Conservation (phyloP, 164 flowering plant species). For the Sextonia rubra region DNA sequence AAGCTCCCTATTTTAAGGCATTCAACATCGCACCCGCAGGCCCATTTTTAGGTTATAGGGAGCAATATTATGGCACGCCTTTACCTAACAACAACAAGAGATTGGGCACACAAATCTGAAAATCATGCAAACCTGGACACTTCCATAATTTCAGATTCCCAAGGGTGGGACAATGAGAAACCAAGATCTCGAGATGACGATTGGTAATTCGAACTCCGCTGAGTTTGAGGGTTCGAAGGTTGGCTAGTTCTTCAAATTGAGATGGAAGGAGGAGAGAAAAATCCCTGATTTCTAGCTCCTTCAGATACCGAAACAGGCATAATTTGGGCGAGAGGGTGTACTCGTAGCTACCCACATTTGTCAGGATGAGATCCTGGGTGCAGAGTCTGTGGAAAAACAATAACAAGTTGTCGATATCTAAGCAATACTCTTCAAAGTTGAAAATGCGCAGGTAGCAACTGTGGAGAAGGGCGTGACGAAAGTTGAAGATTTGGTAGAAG, state of each 20-base stretch:
- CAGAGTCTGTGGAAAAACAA: background rate
- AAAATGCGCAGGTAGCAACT: background rate
- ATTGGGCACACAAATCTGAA: background rate
- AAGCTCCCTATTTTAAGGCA: too few relatives aligned
- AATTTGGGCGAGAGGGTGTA: background rate
- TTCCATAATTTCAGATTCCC: background rate
- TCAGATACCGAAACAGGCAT: background rate
- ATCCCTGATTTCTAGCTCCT: background rate
- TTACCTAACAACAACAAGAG: too few relatives aligned
- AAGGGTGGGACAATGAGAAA: background rate
- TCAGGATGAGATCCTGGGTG: background rate
- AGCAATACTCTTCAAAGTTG: background rate
- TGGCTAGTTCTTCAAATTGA: background rate
- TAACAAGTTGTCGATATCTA: background rate
- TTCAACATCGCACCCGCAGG: too few relatives aligned
- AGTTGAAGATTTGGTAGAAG: background rate
- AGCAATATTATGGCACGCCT: too few relatives aligned
- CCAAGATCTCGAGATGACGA: background rate
- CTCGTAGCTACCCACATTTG: background rate
- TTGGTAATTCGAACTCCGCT: background rate
- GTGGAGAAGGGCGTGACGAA: background rate
- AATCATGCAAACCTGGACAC: too few relatives aligned
- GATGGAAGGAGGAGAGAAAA: background rate
- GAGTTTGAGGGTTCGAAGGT: background rate
- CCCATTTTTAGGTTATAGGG: too few relatives aligned